Conservation (phyloP, 2,329 filamentous ascomycete genomes). For the Cytospora mali region DNA sequence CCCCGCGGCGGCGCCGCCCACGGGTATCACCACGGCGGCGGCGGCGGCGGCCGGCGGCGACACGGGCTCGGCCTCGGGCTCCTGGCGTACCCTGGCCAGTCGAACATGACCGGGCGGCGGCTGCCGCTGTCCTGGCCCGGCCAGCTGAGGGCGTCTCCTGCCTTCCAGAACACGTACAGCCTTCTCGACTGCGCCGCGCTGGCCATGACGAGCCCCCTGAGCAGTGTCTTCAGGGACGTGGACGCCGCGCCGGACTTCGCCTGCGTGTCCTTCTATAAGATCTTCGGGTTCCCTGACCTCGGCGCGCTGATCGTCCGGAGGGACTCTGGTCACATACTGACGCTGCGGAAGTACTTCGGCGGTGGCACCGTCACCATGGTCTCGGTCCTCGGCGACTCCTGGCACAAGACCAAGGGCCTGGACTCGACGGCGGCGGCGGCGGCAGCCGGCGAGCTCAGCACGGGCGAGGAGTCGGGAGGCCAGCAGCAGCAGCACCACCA, state of each 20-base stretch:
- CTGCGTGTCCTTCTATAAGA: conserved; percentile 65
- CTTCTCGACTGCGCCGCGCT: conserved; percentile 66
- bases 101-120: conserved; percentile 68
- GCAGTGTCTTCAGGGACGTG: conserved; percentile 52
- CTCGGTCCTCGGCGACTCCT: conserved; percentile 52
- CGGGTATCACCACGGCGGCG: too few relatives aligned
- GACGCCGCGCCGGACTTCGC: conserved; percentile 61
- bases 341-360: conserved; percentile 64
- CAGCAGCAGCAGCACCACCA: too few relatives aligned
- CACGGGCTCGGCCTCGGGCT: conserved; percentile 42
- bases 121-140: conserved; percentile 60
- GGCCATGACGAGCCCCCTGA: conserved; percentile 62
- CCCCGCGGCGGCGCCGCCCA: too few relatives aligned
- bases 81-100: conserved; percentile 70
- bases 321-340: conserved; percentile 57
- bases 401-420: conserved; percentile 55
- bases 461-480: neutral
- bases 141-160: conserved; percentile 38
- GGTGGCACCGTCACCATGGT: conserved; percentile 69
- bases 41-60: too few relatives aligned
- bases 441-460: neutral
- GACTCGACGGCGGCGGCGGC: conserved; percentile 34
- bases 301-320: conserved; percentile 62
- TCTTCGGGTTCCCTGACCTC: conserved; percentile 68
- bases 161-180: conserved; percentile 49